Conservation (phyloP, 768 basidiomycete genomes). For the Russula lepida region DNA sequence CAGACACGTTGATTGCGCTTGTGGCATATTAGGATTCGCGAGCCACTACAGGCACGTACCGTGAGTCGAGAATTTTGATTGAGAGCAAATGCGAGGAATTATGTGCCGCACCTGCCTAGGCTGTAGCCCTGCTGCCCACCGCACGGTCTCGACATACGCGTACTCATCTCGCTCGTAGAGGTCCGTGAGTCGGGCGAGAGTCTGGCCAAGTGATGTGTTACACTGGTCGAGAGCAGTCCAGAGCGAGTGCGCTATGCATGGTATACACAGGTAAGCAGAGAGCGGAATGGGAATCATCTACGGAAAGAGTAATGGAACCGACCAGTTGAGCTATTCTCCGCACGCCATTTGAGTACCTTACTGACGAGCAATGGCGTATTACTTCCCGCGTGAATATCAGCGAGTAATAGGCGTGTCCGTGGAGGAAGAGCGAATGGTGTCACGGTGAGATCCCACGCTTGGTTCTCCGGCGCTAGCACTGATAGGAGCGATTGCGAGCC, state of each 20-base stretch:
- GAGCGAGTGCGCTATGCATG: slow-evolving; percentile 44
- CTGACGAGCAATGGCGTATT: slow-evolving; percentile 92
- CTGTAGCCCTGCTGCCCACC: slow-evolving; percentile 53
- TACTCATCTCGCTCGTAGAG: slow-evolving; percentile 40
- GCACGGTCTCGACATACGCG: slow-evolving; percentile 48
- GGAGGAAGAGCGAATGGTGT: slow-evolving; percentile 77
- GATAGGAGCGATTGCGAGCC: slow-evolving; percentile 32
- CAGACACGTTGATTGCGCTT: slow-evolving; percentile 37
- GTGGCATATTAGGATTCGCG: slow-evolving; percentile 44
- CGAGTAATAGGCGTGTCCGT: slow-evolving; percentile 74
- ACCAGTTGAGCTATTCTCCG: slow-evolving; percentile 53
- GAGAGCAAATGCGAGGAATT: not conserved
- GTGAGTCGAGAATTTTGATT: not conserved
- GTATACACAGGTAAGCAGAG: not conserved
- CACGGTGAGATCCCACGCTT: slow-evolving; percentile 65
- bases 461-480: slow-evolving; percentile 55
- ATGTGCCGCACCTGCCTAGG: slow-evolving; percentile 42
- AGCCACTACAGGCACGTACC: slow-evolving; percentile 40
- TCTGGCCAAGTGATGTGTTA: slow-evolving; percentile 51
- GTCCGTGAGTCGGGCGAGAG: slow-evolving; percentile 43
- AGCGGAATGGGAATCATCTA: not conserved
- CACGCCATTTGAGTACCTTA: slow-evolving; percentile 85
- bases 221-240: slow-evolving; percentile 58
- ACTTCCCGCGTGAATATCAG: slow-evolving; percentile 93
- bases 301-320: not conserved